phyloP scores from a whole-genome alignment of 495 filamentous ascomycete genomes.

The Daldinia childiae region DNA sequence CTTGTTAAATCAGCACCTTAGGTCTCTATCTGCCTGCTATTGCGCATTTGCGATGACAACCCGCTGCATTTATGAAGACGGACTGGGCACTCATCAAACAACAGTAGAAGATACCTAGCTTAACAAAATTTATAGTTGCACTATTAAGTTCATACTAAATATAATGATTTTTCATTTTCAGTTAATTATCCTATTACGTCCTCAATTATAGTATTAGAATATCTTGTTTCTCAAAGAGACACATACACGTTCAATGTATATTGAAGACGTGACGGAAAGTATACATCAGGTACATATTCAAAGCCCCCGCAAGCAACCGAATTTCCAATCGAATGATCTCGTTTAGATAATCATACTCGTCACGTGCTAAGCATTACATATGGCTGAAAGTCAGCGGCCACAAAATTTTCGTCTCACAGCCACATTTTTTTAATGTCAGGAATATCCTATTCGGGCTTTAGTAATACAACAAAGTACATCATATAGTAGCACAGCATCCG shows the following conservation, averaged over 20 bases:
- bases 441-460: neutral
- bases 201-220: neutral
- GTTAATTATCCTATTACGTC: neutral
- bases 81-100: too few relatives aligned
- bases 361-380: neutral
- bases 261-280: neutral
- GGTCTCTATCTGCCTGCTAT: neutral
- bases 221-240: neutral
- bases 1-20: neutral
- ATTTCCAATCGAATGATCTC: conserved; percentile 29
- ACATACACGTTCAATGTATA: too few relatives aligned
- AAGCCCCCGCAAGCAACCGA: conserved; percentile 24
- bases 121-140: neutral
- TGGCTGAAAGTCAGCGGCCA: neutral
- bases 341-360: neutral
- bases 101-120: too few relatives aligned
- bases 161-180: neutral
- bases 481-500: neutral
- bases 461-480: neutral
- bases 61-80: too few relatives aligned
- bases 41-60: neutral
- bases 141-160: neutral
- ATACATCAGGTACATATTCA: neutral
- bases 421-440: neutral
- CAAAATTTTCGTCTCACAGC: neutral